These are phyloP conservation scores for Candida xyloterini DNA, from an alignment of 805 yeast species.

Conservation along the genomic window DNA sequence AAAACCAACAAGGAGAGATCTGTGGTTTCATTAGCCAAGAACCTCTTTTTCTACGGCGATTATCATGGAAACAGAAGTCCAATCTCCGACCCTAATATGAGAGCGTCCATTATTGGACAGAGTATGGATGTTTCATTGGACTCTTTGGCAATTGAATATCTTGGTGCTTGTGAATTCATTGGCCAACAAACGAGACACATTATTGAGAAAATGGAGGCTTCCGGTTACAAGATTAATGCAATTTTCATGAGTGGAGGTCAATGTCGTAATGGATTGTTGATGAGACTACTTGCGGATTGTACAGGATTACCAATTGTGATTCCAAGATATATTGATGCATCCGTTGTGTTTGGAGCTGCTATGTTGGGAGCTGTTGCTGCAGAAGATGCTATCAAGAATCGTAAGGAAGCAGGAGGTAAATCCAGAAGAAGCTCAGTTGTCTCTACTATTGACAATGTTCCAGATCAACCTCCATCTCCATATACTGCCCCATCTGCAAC, in stretches of 20 bases:
- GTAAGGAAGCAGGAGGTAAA: slow-evolving; percentile 16
- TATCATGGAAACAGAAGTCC: slow-evolving; percentile 96
- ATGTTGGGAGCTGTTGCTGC: slow-evolving; percentile 94
- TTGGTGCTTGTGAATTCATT: slow-evolving; percentile 95
- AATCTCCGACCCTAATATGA: slow-evolving; percentile 93
- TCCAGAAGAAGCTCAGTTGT: slow-evolving; percentile 31
- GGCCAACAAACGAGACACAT: slow-evolving; percentile 97
- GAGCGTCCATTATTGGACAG: slow-evolving; percentile 88
- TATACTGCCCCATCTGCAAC: slow-evolving; percentile 83
- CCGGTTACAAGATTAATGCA: slow-evolving; percentile 74
- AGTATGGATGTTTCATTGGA: slow-evolving; percentile 87
- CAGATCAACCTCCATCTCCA: slow-evolving; percentile 51
- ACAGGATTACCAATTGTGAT: slow-evolving; percentile 89
- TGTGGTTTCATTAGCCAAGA: slow-evolving; percentile 76
- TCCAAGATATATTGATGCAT: slow-evolving; percentile 94
- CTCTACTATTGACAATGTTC: slow-evolving; percentile 14
- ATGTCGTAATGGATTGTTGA: slow-evolving; percentile 85
- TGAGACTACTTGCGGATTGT: slow-evolving; percentile 88
- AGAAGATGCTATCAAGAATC: slow-evolving; percentile 47
- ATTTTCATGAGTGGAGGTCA: slow-evolving; percentile 96
- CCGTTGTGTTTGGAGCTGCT: slow-evolving; percentile 96
- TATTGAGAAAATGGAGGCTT: slow-evolving; percentile 73
- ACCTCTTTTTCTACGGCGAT: slow-evolving; percentile 92
- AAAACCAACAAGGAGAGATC: slow-evolving; percentile 58
- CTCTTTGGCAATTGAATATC: slow-evolving; percentile 78